phyloP scores from a whole-genome alignment of 1,139 yeast species.

The Protomyces gravidus region DNA sequence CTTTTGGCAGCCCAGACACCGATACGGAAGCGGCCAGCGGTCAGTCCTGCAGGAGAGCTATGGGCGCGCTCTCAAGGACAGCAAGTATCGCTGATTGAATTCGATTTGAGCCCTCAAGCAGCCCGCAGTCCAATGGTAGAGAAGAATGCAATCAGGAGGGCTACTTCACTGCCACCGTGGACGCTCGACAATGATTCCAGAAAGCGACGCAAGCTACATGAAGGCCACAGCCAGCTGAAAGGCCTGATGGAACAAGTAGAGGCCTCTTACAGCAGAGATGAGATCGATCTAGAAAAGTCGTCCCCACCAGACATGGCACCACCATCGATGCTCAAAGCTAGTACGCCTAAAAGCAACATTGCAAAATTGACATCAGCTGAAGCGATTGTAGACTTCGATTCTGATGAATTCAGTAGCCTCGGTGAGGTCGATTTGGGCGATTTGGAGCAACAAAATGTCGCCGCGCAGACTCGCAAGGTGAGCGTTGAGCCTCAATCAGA shows the following conservation, averaged over 20 bases:
- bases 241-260: constrained; percentile 23
- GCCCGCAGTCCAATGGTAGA: constrained; percentile 6
- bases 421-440: too few relatives aligned
- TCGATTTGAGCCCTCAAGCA: constrained; percentile 13
- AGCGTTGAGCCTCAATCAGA: not conserved
- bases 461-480: too few relatives aligned
- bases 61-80: constrained; percentile 18
- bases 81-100: constrained; percentile 14
- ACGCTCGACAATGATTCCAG: constrained; percentile 4
- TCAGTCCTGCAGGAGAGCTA: constrained; percentile 13
- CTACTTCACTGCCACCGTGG: constrained; percentile 24
- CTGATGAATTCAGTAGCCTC: too few relatives aligned
- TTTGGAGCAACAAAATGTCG: too few relatives aligned
- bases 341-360: not conserved
- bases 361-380: not conserved
- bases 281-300: too few relatives aligned
- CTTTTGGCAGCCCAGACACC: constrained; percentile 18
- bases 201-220: constrained; percentile 2
- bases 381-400: not conserved
- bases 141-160: not conserved
- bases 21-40: not conserved
- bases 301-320: too few relatives aligned
- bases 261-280: too few relatives aligned
- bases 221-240: not conserved
- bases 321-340: not conserved